A percentile compares a stretch with the other conserved stretches of the same genome.
phyloP scores from a whole-genome alignment of 495 filamentous ascomycete species.

The Trichoderma reesei region DNA sequence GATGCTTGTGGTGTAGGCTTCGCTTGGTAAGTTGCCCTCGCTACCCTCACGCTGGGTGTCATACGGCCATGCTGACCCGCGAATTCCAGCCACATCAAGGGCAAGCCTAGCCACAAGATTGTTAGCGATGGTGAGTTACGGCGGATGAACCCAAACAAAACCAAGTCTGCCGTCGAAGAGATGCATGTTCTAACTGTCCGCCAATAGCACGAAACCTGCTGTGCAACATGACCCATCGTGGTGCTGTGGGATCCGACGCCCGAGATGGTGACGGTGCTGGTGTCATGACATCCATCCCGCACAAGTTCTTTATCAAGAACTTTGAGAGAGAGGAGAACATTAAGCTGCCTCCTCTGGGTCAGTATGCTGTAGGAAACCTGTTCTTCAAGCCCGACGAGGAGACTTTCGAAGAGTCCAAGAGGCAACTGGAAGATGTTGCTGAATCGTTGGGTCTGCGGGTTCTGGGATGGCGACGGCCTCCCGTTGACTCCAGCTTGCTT shows the following conservation, averaged over 20 bases:
- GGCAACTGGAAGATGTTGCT: slow-evolving; percentile 85
- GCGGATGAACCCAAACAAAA: slow-evolving; percentile 6
- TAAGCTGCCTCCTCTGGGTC: slow-evolving; percentile 74
- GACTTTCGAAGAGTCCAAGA: slow-evolving; percentile 75
- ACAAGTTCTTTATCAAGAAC: slow-evolving; percentile 98
- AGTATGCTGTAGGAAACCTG: slow-evolving; percentile 95
- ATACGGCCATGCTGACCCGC: neutral
- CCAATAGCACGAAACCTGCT: slow-evolving; percentile 73
- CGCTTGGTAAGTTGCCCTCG: slow-evolving; percentile 64
- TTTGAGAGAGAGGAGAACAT: slow-evolving; percentile 84
- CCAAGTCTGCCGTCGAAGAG: neutral
- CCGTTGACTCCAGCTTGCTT: slow-evolving; percentile 82
- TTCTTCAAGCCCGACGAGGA: slow-evolving; percentile 98
- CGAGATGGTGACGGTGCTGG: slow-evolving; percentile 96
- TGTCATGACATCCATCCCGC: slow-evolving; percentile 98
- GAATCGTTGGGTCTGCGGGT: slow-evolving; percentile 79
- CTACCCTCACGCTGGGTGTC: slow-evolving; percentile 14
- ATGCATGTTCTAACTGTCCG: slow-evolving; percentile 12
- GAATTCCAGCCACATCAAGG: slow-evolving; percentile 79
- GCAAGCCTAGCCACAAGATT: slow-evolving; percentile 95
- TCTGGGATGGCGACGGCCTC: slow-evolving; percentile 94
- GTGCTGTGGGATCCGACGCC: slow-evolving; percentile 94
- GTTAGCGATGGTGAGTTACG: slow-evolving; percentile 84
- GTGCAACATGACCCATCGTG: slow-evolving; percentile 99
- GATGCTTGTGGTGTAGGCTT: slow-evolving; percentile 99